Percentiles rank a stretch among this genome's conserved stretches.
Conservation (phyloP, 2,329 filamentous ascomycete genomes). For the Blastomyces gilchristii region DNA sequence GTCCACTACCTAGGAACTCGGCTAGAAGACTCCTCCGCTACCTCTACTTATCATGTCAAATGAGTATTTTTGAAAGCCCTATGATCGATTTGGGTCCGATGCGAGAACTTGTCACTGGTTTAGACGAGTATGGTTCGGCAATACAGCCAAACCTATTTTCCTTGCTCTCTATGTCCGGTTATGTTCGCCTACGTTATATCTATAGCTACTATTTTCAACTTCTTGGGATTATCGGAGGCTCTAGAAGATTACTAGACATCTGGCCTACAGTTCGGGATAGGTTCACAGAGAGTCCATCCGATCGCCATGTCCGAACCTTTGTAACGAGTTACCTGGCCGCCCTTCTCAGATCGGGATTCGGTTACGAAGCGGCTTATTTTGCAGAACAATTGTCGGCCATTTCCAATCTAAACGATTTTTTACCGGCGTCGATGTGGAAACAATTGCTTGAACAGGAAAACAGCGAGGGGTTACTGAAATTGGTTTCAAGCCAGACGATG, state of each 20-base stretch:
- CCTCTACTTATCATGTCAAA: slow-evolving; percentile 11
- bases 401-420: slow-evolving; percentile 16
- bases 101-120: slow-evolving; percentile 11
- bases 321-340: slow-evolving; percentile 21
- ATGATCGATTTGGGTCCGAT: slow-evolving; percentile 6
- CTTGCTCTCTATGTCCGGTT: background rate
- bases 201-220: slow-evolving; percentile 9
- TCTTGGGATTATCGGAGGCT: slow-evolving; percentile 18
- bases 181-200: background rate
- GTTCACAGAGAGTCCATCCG: background rate
- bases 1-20: slow-evolving; percentile 16
- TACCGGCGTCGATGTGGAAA: slow-evolving; percentile 14
- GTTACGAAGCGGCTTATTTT: slow-evolving; percentile 18
- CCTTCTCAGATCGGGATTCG: slow-evolving; percentile 19
- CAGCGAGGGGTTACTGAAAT: slow-evolving; percentile 16
- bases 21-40: slow-evolving; percentile 14
- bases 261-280: slow-evolving; percentile 19
- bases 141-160: slow-evolving; percentile 6
- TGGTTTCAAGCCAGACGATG: slow-evolving; percentile 20
- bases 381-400: slow-evolving; percentile 22
- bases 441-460: slow-evolving; percentile 16
- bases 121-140: background rate
- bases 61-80: slow-evolving; percentile 9
- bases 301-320: slow-evolving; percentile 11
- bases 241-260: slow-evolving; percentile 15